A percentile compares a stretch with the other conserved stretches of the same genome.
phyloP scores from a whole-genome alignment of 2,329 filamentous ascomycete species.

The Colletotrichum gloeosporioides region DNA sequence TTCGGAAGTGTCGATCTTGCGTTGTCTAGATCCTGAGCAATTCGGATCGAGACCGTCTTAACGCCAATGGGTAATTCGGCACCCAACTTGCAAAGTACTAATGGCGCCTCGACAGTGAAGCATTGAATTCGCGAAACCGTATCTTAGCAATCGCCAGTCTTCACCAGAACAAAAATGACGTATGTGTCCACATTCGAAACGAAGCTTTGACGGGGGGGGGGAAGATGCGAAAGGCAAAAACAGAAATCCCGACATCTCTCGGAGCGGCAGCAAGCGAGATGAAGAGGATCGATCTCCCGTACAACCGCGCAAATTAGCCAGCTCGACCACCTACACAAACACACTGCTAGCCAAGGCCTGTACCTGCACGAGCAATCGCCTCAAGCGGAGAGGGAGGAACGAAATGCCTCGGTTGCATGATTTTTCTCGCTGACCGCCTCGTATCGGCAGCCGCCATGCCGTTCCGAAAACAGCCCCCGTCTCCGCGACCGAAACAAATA shows the following conservation, averaged over 20 bases:
- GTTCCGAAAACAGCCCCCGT: constrained; percentile 11
- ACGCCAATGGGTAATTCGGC: background rate
- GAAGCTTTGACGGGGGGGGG: background rate
- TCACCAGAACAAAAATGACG: background rate
- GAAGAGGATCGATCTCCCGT: background rate
- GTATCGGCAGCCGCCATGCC: background rate
- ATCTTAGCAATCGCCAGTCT: background rate
- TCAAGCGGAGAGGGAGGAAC: too few species aligned
- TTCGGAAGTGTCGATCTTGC: background rate
- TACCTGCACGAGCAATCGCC: background rate
- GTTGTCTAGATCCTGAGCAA: background rate
- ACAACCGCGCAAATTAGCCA: background rate
- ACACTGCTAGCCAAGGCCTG: background rate
- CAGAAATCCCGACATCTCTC: background rate
- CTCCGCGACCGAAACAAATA: background rate
- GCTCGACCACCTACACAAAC: background rate
- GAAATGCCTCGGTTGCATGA: background rate
- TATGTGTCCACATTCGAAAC: background rate
- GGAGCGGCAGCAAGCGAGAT: background rate
- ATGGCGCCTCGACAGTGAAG: background rate
- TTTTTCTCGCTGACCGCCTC: background rate
- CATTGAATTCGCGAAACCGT: background rate
- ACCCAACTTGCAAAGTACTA: too few species aligned
- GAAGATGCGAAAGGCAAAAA: background rate
- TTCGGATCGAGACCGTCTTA: background rate